Conservation (phyloP, 495 filamentous ascomycete genomes). For the Tuber borchii region DNA sequence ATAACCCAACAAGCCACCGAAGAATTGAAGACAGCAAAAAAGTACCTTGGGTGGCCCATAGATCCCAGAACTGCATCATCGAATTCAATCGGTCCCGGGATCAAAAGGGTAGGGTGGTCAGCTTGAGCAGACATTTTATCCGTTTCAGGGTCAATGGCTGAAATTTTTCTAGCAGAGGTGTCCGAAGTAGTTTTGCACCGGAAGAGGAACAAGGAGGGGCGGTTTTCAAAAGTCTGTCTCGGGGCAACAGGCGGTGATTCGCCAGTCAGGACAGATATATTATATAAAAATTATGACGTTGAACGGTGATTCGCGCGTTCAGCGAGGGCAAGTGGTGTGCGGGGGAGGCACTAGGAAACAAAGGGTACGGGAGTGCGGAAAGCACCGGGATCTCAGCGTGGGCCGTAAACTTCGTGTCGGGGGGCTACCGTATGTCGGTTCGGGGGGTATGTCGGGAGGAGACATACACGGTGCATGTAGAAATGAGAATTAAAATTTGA, state of each 20-base stretch:
- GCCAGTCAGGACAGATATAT: slow-evolving; percentile 15
- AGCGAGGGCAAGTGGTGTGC: not conserved
- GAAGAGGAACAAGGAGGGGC: not conserved
- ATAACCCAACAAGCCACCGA: not conserved
- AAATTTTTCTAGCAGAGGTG: slow-evolving; percentile 8
- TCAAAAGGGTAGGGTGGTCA: slow-evolving; percentile 55
- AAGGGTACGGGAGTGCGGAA: slow-evolving; percentile 3
- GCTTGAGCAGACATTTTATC: slow-evolving; percentile 37
- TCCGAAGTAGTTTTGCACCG: slow-evolving; percentile 15
- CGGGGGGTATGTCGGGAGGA: no score
- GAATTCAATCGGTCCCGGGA: slow-evolving; percentile 96
- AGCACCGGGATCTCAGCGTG: not conserved
- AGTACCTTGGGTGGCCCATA: slow-evolving; percentile 92
- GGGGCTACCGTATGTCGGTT: no score
- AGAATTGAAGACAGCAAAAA: slow-evolving; percentile 14
- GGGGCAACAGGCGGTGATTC: slow-evolving; percentile 35
- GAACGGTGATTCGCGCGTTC: no score
- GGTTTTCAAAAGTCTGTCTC: slow-evolving; percentile 22
- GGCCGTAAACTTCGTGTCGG: no score
- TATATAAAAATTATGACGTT: no score
- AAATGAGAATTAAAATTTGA: no score
- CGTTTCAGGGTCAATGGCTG: not conserved
- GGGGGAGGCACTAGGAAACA: slow-evolving; percentile 8
- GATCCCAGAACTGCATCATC: slow-evolving; percentile 93
- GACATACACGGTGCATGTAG: no score